Evolutionary conservation across 192 early-diverging fungal species (phyloP).

Genomic region (Allomyces macrogynus): DNA sequence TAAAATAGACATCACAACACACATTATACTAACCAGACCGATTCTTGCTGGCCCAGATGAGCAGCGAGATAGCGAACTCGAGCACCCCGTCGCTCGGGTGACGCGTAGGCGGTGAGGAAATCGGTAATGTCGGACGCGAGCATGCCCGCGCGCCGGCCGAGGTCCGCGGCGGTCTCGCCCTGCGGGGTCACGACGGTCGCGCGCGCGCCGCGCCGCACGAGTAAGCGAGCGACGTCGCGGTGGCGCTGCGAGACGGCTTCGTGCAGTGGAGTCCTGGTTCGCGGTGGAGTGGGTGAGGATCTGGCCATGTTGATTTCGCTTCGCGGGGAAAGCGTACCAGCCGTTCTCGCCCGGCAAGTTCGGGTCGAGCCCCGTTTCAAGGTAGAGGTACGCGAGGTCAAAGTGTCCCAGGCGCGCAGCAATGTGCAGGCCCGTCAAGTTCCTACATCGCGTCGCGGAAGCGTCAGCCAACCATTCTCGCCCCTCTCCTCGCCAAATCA

Average conservation of each 20-base stretch:
- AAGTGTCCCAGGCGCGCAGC: conserved; percentile 1
- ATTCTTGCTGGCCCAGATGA: too few relatives aligned
- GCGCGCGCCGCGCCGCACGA: neutral
- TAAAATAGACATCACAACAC: too few relatives aligned
- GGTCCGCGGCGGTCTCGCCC: neutral
- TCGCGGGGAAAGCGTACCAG: neutral
- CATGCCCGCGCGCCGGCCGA: neutral
- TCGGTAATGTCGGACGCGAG: neutral
- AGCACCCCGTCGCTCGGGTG: neutral
- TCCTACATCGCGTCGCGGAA: neutral
- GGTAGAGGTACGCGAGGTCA: conserved; percentile 1
- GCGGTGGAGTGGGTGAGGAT: too few relatives aligned
- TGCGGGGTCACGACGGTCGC: neutral
- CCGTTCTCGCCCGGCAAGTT: conserved; percentile 3
- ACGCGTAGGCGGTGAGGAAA: neutral
- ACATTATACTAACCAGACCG: too few relatives aligned
- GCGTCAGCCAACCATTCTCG: too few relatives aligned
- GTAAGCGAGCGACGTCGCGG: neutral
- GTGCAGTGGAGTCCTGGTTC: neutral
- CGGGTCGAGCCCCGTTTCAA: neutral
- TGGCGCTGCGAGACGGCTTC: neutral
- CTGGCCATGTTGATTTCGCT: too few relatives aligned
- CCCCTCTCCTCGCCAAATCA: too few relatives aligned
- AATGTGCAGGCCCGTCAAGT: neutral
- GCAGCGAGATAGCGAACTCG: too few relatives aligned